These are phyloP conservation scores for Vitis rupestris DNA, from an alignment of 164 flowering plant species.

Conservation along the genomic window DNA sequence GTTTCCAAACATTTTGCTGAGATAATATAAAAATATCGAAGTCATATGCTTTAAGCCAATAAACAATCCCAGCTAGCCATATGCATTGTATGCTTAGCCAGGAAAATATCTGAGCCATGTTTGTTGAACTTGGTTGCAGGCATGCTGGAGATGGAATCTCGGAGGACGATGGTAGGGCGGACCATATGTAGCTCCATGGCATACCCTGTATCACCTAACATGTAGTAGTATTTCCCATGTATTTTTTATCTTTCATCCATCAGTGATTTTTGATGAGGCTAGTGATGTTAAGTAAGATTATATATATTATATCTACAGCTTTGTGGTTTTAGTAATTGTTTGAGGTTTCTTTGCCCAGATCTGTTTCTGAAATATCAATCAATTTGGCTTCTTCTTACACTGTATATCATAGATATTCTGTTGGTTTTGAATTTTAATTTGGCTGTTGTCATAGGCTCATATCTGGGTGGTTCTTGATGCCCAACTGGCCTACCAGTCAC, in stretches of 20 bases:
- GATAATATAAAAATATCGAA: too few relatives aligned
- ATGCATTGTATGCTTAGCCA: not conserved
- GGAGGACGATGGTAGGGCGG: conserved; percentile 66
- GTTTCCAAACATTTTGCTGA: too few relatives aligned
- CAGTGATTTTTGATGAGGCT: conserved; percentile 15
- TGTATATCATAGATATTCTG: too few relatives aligned
- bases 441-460: too few relatives aligned
- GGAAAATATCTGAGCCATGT: not conserved
- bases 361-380: too few relatives aligned
- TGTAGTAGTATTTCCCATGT: conserved; percentile 18
- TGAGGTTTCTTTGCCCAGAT: conserved; percentile 2
- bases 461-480: too few relatives aligned
- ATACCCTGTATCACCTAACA: conserved; percentile 7
- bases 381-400: too few relatives aligned
- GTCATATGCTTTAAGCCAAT: too few relatives aligned
- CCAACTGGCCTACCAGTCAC: too few relatives aligned
- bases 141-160: conserved; percentile 59
- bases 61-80: too few relatives aligned
- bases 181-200: conserved; percentile 42
- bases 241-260: conserved; percentile 7
- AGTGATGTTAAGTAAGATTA: conserved; percentile 25
- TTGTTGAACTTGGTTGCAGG: conserved; percentile 37
- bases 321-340: conserved; percentile 18
- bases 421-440: too few relatives aligned
- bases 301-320: conserved; percentile 11